Base-by-base conservation (phyloP, 106 monocot genomes). In the Acanthochlamys bracteata region DNA sequence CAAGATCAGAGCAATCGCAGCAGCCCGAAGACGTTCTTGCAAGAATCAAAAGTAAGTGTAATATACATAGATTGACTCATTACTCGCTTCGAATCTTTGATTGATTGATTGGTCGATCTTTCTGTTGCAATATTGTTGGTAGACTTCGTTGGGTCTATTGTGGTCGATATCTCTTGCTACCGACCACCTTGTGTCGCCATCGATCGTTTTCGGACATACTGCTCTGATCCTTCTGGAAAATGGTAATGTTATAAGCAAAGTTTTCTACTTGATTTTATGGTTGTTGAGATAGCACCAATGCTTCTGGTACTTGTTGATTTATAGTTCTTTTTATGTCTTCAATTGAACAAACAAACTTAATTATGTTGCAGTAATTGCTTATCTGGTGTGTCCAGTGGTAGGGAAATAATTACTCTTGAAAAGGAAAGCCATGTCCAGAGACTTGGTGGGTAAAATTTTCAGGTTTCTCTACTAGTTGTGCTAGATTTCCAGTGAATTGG, bases 201-300 rank as follows among this genome's bases (percentile, higher is more conserved):
- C 9, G 71, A 85, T 65, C 77, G 85, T 25, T 85, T 58, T 63
- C 55, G 66, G 41, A 78, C 58, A 71, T 81, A 81, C 81, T 85
- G 85, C 77, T 68, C 67, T 33, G 74, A 77, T 68, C 64, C 77
- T 45, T 74, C 66, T 15, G 74, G 71, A 10, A 68, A 58, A 66
- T 85, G 85, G 83, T 83, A 15, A 53, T 4, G 11, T 10, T 43
- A 9, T 25, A n/a, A n/a, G n/a, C n/a, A n/a, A n/a, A n/a, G n/a
- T n/a, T n/a, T n/a, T n/a, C n/a, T n/a, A n/a, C n/a, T n/a, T n/a
- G n/a, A n/a, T n/a, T n/a, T n/a, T n/a, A n/a, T n/a, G n/a, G n/a
- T n/a, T n/a, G n/a, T n/a, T n/a, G n/a, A n/a, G n/a, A n/a, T n/a
- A n/a, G n/a, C n/a, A n/a, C n/a, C n/a, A n/a, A n/a, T n/a, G n/a